These are phyloP conservation scores for Sutorius eximius DNA, from an alignment of 1,284 basidiomycete species.

Conservation along the genomic window DNA sequence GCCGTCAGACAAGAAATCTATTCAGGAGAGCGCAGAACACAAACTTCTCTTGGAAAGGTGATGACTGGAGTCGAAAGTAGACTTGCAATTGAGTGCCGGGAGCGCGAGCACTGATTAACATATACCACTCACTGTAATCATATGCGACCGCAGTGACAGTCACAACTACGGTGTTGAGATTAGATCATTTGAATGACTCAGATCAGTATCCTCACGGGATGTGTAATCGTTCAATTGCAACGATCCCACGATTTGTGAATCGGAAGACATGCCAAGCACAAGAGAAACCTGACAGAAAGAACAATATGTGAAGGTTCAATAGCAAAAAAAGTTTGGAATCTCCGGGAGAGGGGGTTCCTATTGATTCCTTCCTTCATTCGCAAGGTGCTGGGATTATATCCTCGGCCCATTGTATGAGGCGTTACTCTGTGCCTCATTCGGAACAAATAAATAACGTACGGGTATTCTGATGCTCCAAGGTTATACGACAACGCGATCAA, in stretches of 20 bases:
- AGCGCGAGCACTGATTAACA: neutral
- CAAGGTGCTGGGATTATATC: neutral
- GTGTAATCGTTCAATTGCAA: constrained; percentile 16
- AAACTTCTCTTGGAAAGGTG: constrained; percentile 19
- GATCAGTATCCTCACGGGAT: constrained; percentile 10
- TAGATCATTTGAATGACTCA: neutral
- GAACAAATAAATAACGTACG: neutral
- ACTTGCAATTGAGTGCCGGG: neutral
- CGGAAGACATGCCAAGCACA: constrained; percentile 17
- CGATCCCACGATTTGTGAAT: constrained; percentile 4
- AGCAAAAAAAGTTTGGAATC: neutral
- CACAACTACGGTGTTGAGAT: constrained; percentile 11
- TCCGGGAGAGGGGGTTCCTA: neutral
- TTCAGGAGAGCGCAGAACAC: neutral
- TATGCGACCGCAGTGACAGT: constrained; percentile 11
- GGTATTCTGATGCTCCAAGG: neutral
- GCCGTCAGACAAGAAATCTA: neutral
- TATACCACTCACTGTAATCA: constrained; percentile 23
- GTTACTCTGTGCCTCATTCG: neutral
- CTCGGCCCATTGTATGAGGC: neutral
- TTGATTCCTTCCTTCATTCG: neutral
- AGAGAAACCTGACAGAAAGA: neutral
- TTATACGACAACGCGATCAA: neutral
- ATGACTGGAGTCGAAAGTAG: constrained; percentile 10
- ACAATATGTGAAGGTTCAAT: neutral